Evolutionary conservation across 345 rosid genomes (phyloP), one percentile per base, ranked within the genome.

Genomic region (Mercurialis annua): DNA sequence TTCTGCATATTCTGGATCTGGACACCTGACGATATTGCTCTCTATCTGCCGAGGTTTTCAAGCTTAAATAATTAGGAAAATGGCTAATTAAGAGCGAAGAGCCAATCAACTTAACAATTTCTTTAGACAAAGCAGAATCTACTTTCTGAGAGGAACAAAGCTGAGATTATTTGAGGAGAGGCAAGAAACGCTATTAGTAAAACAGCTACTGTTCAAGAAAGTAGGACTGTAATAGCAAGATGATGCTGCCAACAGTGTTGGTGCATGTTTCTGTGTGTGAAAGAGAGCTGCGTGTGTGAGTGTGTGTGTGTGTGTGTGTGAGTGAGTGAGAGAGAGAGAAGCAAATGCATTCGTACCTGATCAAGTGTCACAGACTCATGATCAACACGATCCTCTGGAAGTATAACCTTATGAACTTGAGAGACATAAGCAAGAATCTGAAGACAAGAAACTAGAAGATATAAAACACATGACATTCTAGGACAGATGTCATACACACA

Each of bases 371-470:
- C 59, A 65, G 77, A 71, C 58, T 88, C 85, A 46, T 83, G 85
- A 72, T 94, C 88, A 67, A 91, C 84, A 62, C 65, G 63, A 48
- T 76, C 92, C 65, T 91, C 93, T 24, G 96, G 98, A 70, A 94
- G 92, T 67, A 82, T 71, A 73, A 94, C 90, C 44, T 88, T 71
- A 81, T 90, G 96, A 64, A 81, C 97, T 87, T 88, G 96, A 9
- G 98, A 94, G 70, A 94, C 99, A 79, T 87, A 94, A 26, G 97
- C 96, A 83, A 94, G 80, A 75, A 94, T 80, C 98, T 91, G 83
- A 67, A 81, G 59, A 59, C 49, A 69, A 48, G 44, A 60, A 5
- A 71, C 51, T 53, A 27, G 34, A 16, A 36, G 61, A 29, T 11
- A 55, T 38, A 69, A 57, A 46, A 12, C 14, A 34, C 6, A 31